Evolutionary conservation across 805 yeast genomes (phyloP).

Genomic region (Starmerella sp.): DNA sequence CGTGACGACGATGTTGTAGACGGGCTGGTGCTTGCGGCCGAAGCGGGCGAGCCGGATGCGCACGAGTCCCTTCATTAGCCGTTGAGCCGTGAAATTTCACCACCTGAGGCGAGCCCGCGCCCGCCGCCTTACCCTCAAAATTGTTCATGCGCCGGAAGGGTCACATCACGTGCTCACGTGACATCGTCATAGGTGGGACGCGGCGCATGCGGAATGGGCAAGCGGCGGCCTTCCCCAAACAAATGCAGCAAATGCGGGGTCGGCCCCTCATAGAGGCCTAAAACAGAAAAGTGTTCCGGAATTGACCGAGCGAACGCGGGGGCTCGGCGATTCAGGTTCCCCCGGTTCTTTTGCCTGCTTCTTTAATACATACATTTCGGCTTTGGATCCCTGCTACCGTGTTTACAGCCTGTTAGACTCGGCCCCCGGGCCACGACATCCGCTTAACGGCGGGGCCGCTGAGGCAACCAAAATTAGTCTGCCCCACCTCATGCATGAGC

Average conservation of each 20-base stretch:
- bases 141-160: not conserved
- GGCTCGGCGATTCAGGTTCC: no score
- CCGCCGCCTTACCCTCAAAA: not conserved
- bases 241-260: not conserved
- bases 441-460: not conserved
- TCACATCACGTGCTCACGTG: not conserved
- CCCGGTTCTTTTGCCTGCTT: not conserved
- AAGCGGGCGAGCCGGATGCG: conserved; percentile 86
- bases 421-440: not conserved
- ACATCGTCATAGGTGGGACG: not conserved
- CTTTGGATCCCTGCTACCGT: not conserved
- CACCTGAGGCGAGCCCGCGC: not conserved
- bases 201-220: not conserved
- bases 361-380: not conserved
- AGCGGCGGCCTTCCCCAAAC: not conserved
- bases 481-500: conserved; percentile 1
- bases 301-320: not conserved
- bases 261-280: not conserved
- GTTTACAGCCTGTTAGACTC: not conserved
- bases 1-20: conserved; percentile 86
- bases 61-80: conserved; percentile 54
- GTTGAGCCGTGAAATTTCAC: not conserved
- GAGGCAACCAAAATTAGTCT: not conserved
- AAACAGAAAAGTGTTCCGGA: not conserved
- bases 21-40: conserved; percentile 79